Evolutionary conservation across 371 early-diverging fungal genomes (phyloP).

Genomic region (Mortierella sp.): DNA sequence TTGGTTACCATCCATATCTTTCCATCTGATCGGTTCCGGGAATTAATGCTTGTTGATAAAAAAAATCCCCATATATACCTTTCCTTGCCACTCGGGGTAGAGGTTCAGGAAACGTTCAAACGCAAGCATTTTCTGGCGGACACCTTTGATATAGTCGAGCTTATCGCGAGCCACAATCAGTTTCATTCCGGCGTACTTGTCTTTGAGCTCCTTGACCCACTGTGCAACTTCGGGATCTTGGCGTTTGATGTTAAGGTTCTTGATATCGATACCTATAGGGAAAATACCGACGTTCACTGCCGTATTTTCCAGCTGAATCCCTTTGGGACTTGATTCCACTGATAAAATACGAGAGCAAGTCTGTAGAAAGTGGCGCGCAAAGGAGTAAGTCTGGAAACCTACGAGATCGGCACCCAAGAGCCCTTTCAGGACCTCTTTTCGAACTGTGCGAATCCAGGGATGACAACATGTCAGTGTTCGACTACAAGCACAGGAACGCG

Average conservation of each 20-base stretch:
- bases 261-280: slow-evolving; percentile 83
- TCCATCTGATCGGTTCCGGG: too few species aligned
- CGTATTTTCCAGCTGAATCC: slow-evolving; percentile 83
- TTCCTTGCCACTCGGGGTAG: slow-evolving; percentile 83
- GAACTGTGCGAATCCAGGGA: slow-evolving; percentile 51
- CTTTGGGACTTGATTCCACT: slow-evolving; percentile 82
- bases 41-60: too few species aligned
- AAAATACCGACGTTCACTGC: slow-evolving; percentile 89
- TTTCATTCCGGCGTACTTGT: slow-evolving; percentile 85
- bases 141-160: slow-evolving; percentile 94
- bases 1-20: neutral
- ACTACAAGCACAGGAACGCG: neutral
- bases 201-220: slow-evolving; percentile 75
- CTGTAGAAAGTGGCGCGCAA: slow-evolving; percentile 91
- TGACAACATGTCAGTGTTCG: neutral
- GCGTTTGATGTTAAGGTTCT: slow-evolving; percentile 37
- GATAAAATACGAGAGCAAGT: slow-evolving; percentile 88
- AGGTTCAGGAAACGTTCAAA: slow-evolving; percentile 84
- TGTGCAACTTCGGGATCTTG: slow-evolving; percentile 76
- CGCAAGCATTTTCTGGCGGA: slow-evolving; percentile 90
- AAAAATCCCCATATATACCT: too few species aligned
- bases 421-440: slow-evolving; percentile 85
- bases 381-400: slow-evolving; percentile 95
- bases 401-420: slow-evolving; percentile 86
- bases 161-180: slow-evolving; percentile 95